Evolutionary conservation across 208 protist genomes (phyloP), one percentile per base, ranked within the genome.

Genomic region (Trypanosoma conorhini): DNA sequence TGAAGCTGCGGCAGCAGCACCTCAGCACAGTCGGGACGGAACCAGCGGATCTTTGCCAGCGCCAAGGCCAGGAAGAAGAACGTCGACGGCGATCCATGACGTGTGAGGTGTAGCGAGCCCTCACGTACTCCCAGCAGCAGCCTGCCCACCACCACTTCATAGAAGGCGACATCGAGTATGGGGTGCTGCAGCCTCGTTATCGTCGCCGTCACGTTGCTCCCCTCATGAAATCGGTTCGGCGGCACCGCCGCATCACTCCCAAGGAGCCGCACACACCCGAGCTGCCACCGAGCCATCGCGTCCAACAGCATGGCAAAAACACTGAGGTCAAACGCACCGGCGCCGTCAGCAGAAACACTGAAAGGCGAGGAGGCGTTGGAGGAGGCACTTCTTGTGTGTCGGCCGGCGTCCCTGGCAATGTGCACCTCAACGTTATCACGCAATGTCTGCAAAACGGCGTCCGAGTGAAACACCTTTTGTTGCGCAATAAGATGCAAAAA

Each of bases 41-140:
- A 85, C 77, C 77, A 89, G 5, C 63, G 61, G 55, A 93, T 81
- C 51, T 81, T 83, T 21, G 80, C 74, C 35, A 93, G 72, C n/a
- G 87, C 87, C 9, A 86, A 74, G 5, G 74, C 82, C 30, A 93
- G 72, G 60, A 93, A 93, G 55, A 89, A 80, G 24, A 93, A 81
- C 10, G 76, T 80, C 21, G 74, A 67, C 28, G 75, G 44, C 30
- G 70, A 83, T 48, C 62, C 38, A n/a, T 51, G 70, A 24, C 56
- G 77, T 51, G 52, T 66, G 54, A 67, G 66, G 30, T 69, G 70
- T n/a, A 74, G 61, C 0, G 68, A 78, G n/a, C 70, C 70, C 28
- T 60, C 48, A 31, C 78, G 62, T 50, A 73, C 38, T 19, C 48
- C 61, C 83, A 64, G 71, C 19, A 85, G 44, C 17, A 92, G 62